A percentile compares a stretch with the other conserved stretches of the same genome.
phyloP scores from a whole-genome alignment of 495 filamentous ascomycete species.

The Lepidopterella palustris region DNA sequence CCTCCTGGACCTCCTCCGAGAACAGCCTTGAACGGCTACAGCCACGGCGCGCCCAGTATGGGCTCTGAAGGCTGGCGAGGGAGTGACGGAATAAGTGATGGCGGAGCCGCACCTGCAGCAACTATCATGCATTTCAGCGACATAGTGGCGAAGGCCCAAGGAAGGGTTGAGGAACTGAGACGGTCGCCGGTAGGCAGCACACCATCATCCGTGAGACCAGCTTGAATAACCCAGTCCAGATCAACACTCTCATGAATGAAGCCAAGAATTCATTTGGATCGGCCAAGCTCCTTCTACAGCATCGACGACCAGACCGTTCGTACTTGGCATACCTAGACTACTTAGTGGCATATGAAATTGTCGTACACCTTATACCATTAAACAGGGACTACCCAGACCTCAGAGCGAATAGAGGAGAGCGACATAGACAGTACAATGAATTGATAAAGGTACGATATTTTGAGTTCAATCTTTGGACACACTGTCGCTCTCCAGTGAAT shows the following conservation, averaged over 20 bases:
- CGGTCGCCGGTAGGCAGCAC: neutral
- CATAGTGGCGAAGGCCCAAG: constrained; percentile 9
- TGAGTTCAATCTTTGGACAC: neutral
- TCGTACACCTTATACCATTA: constrained; percentile 64
- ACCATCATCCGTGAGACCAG: neutral
- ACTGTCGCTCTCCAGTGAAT: neutral
- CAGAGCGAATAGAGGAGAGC: constrained; percentile 38
- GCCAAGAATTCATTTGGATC: constrained; percentile 26
- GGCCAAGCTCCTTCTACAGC: constrained; percentile 25
- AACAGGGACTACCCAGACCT: constrained; percentile 59
- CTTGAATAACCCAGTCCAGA: constrained; percentile 10
- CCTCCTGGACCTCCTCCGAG: neutral
- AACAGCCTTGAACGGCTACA: constrained; percentile 22
- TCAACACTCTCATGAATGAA: constrained; percentile 22
- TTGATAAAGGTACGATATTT: constrained; percentile 45
- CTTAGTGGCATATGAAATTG: constrained; percentile 69
- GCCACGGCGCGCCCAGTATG: constrained; percentile 1
- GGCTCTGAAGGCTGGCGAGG: constrained; percentile 17
- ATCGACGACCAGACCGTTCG: constrained; percentile 50
- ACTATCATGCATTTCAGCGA: constrained; percentile 9
- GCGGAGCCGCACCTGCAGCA: constrained; percentile 1
- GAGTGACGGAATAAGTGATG: constrained; percentile 9
- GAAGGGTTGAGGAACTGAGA: constrained; percentile 4
- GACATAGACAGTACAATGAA: constrained; percentile 46
- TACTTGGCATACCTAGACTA: constrained; percentile 72